Base-by-base conservation (phyloP, 805 yeast species). In the Ogataea wickerhamii region DNA sequence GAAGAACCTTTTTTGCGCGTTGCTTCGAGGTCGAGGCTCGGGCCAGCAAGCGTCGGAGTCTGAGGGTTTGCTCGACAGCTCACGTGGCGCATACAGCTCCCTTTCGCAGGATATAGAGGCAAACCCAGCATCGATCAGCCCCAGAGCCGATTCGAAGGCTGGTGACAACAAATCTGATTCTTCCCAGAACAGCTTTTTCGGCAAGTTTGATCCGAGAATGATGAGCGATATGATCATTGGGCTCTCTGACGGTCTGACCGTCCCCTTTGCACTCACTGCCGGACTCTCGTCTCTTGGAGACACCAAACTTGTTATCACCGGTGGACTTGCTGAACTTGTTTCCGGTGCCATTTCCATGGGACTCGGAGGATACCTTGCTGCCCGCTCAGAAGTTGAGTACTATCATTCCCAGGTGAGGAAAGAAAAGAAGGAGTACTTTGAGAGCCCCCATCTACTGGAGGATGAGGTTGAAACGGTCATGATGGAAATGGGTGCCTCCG, bases 301-400 rank as follows among this genome's bases (percentile, higher is more conserved):
- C 60, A 70, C 96, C 13, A 83, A 77, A 60, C 74, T 91, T 47
- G 98, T 91, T 36, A 88, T 91, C 44, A 88, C 98, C 19, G 98
- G 98, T 71, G 98, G 98, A 18, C 77, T 91, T 74, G 98, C 98
- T 7, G 98, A 91, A 68, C 76, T 91, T 50, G 94, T 91, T 3
- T 85, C 96, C 5, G 98, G 98, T 34, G 95, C 98, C 31, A 89
- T 91, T 37, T 84, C 95, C 20, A 91, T 91, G 98, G 98, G 98
- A 6, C 76, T 91, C 38, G 98, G 98, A 41, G 98, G 98, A 21
- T 91, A 77, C 61, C 70, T 91, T 40, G 98, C 98, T 21, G 98
- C 98, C 29, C 83, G 82, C 60, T 79, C 89, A 11, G 98, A 91
- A 66, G 66, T 72, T 18, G 91, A 84, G 57, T 84, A 78, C 60